Evolutionary conservation across 2,329 filamentous ascomycete genomes (phyloP).

Genomic region (Rosellinia necatrix): DNA sequence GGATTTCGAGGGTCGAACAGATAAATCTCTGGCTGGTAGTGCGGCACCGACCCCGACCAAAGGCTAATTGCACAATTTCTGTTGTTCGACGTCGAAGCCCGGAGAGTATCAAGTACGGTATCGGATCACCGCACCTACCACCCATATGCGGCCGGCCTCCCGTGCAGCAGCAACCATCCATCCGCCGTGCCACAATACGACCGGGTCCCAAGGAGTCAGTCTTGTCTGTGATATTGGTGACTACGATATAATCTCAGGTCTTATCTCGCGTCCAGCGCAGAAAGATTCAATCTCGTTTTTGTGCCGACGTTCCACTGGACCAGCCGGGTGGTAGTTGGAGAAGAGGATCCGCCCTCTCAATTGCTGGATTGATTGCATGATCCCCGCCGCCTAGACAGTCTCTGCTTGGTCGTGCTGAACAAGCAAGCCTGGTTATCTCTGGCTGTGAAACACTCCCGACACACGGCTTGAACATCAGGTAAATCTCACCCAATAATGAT

Average conservation of each 20-base stretch:
- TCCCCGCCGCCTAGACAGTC: conserved; percentile 31
- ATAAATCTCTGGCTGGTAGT: neutral
- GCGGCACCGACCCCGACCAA: neutral
- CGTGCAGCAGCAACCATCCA: conserved; percentile 36
- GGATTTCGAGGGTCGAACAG: neutral
- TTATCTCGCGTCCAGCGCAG: neutral
- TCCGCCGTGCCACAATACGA: conserved; percentile 27
- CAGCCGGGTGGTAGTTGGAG: conserved; percentile 20
- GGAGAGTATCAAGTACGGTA: conserved; percentile 24
- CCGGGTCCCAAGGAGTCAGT: conserved; percentile 15
- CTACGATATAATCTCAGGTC: neutral
- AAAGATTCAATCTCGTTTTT: conserved; percentile 3
- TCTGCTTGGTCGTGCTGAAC: conserved; percentile 29
- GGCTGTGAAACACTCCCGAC: conserved; percentile 39
- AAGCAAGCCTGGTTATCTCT: conserved; percentile 27
- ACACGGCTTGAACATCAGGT: conserved; percentile 33
- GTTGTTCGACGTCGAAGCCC: neutral
- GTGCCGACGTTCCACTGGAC: neutral
- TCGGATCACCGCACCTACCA: conserved; percentile 35
- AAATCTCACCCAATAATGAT: conserved; percentile 27
- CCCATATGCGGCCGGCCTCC: conserved; percentile 35
- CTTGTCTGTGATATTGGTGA: neutral
- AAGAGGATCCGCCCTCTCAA: neutral
- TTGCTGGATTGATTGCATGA: conserved; percentile 29
- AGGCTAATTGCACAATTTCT: conserved; percentile 8